Base-by-base conservation (phyloP, 257 asterid species). In the Buddleja alternifolia region DNA sequence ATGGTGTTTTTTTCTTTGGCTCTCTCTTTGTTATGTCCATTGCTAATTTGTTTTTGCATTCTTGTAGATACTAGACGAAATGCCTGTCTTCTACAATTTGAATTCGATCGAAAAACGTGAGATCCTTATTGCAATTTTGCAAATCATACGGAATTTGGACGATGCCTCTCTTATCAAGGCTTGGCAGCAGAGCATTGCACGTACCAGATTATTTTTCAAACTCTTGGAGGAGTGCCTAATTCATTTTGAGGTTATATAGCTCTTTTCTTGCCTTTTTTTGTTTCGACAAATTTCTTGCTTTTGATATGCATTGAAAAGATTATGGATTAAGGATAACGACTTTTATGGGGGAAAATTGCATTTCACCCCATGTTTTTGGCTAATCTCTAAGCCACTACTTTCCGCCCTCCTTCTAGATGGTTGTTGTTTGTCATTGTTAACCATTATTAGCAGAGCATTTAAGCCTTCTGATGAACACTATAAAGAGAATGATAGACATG, bases 171-270 rank as follows among this genome's bases (percentile, higher is more conserved):
- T 94, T 77, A 82, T 89, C 73, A 89, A 91, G 82, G 99, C 96
- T 66, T 94, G 99, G 99, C 97, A 94, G 80, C 99, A 91, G 80
- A 94, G 99, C 86, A 94, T 94, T 73, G 97, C 99, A 71, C 99
- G 99, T 48, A 91, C 97, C 74, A 86, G 99, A 86, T 82, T 94
- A 74, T 94, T 94, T 82, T 91, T 94, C 77, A 94, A 94, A 84
- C 97, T 94, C 65, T 77, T 94, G 82, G 99, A 94, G 81, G 99
- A 94, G 77, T 82, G 96, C 69, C 82, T 91, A 44, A 60, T 88
- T 84, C 95, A 89, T 83, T 94, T 94, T 81, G 97, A 94, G 99
- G 99, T 94, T 82, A 72, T 47, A 39, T 72, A 57, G 29, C 45
- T 20, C 20, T 67, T 45, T 56, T 7, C 62, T 5, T 65, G 63